Percentiles rank a stretch among this genome's conserved stretches.
phyloP scores from a whole-genome alignment of 345 rosid species.

The Chamaenerion angustifolium region DNA sequence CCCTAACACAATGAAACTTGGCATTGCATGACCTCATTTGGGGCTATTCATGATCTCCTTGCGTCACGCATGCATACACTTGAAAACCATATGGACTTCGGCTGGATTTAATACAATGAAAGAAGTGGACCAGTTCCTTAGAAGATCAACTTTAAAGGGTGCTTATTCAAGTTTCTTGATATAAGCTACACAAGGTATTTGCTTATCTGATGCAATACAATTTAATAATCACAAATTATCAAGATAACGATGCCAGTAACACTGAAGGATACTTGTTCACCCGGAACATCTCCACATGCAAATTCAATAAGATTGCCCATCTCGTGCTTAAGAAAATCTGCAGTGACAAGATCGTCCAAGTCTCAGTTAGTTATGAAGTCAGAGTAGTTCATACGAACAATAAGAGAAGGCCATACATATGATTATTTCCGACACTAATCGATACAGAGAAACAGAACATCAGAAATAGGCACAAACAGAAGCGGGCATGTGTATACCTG shows the following conservation, averaged over 20 bases:
- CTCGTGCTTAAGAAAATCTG: constrained; percentile 98
- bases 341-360: constrained; percentile 6
- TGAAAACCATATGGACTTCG: too few species aligned
- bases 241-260: background rate
- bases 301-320: constrained; percentile 93
- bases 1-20: too few species aligned
- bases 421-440: background rate
- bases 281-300: constrained; percentile 97
- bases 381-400: background rate
- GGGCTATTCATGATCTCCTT: too few species aligned
- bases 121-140: too few species aligned
- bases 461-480: too few species aligned
- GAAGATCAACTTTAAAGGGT: too few species aligned
- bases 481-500: constrained; percentile 33
- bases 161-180: too few species aligned
- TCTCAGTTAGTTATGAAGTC: constrained; percentile 2
- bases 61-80: too few species aligned
- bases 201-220: background rate
- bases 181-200: too few species aligned
- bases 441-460: too few species aligned
- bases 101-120: too few species aligned
- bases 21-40: too few species aligned
- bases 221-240: background rate
- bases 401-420: constrained; percentile 1
- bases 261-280: constrained; percentile 92